Conservation (phyloP, 164 flowering plant species). For the Magnolia sinica region DNA sequence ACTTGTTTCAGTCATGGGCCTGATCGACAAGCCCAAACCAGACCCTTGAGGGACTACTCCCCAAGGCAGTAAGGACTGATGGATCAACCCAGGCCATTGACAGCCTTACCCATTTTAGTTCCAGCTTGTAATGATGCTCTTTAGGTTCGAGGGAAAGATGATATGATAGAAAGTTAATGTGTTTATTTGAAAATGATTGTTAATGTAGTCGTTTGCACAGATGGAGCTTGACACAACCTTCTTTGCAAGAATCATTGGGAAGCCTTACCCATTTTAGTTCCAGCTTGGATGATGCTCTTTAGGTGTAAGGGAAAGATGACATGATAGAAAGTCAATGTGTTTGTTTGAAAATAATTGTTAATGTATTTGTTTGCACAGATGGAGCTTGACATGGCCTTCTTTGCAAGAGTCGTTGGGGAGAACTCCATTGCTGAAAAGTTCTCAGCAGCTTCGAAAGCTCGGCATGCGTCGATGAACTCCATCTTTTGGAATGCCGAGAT, state of each 20-base stretch:
- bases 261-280: no score
- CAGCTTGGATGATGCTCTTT: no score
- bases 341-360: not conserved
- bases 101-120: no score
- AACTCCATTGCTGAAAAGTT: conserved; percentile 29
- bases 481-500: conserved; percentile 70
- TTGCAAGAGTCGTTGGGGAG: conserved; percentile 57
- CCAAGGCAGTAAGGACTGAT: no score
- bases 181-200: not conserved
- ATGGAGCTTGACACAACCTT: not conserved
- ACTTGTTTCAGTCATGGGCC: no score
- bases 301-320: not conserved
- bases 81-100: no score
- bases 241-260: conserved; percentile 53
- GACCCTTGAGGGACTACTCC: no score
- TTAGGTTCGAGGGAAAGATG: not conserved
- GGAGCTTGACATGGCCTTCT: conserved; percentile 77
- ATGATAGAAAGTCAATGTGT: not conserved
- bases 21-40: no score
- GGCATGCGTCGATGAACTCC: conserved; percentile 50
- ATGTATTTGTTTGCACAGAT: conserved; percentile 43
- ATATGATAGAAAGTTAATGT: not conserved
- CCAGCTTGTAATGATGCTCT: no score
- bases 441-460: conserved; percentile 47
- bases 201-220: conserved; percentile 6